These are phyloP conservation scores for Actinomortierella ambigua DNA, from an alignment of 371 early-diverging fungal species.

Conservation along the genomic window DNA sequence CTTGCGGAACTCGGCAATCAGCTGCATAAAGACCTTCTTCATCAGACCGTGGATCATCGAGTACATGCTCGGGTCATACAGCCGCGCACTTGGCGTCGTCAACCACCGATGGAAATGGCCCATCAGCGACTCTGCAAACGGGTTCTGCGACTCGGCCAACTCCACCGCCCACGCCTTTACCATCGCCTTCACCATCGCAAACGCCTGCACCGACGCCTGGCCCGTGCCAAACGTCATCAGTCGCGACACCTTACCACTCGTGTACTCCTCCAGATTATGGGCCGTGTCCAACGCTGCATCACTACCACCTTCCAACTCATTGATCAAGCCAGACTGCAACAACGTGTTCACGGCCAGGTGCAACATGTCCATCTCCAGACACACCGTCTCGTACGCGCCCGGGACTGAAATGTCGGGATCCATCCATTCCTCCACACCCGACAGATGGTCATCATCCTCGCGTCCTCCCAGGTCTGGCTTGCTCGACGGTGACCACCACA, in stretches of 20 bases:
- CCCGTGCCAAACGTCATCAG: conserved; percentile 60
- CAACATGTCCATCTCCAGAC: conserved; percentile 84
- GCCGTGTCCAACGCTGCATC: conserved; percentile 56
- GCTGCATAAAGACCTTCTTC: conserved; percentile 85
- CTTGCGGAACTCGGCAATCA: conserved; percentile 78
- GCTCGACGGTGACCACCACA: conserved; percentile 89
- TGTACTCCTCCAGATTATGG: conserved; percentile 58
- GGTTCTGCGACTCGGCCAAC: conserved; percentile 56
- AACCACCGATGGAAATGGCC: conserved; percentile 91
- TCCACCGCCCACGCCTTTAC: conserved; percentile 80
- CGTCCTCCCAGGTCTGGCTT: conserved; percentile 92
- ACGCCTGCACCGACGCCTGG: conserved; percentile 68
- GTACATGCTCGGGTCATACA: conserved; percentile 89
- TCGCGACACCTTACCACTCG: conserved; percentile 49
- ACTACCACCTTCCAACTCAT: conserved; percentile 76
- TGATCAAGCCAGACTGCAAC: conserved; percentile 72
- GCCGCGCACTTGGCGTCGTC: conserved; percentile 68
- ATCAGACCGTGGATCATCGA: conserved; percentile 81
- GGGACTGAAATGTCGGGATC: conserved; percentile 76
- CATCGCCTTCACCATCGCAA: conserved; percentile 74
- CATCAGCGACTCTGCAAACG: conserved; percentile 74
- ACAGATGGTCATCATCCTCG: conserved; percentile 78
- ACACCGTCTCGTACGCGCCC: conserved; percentile 78
- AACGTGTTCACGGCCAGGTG: conserved; percentile 84
- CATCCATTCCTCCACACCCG: conserved; percentile 54